Evolutionary conservation across 345 rosid species (phyloP).

Genomic region (Eucalyptus pauciflora): DNA sequence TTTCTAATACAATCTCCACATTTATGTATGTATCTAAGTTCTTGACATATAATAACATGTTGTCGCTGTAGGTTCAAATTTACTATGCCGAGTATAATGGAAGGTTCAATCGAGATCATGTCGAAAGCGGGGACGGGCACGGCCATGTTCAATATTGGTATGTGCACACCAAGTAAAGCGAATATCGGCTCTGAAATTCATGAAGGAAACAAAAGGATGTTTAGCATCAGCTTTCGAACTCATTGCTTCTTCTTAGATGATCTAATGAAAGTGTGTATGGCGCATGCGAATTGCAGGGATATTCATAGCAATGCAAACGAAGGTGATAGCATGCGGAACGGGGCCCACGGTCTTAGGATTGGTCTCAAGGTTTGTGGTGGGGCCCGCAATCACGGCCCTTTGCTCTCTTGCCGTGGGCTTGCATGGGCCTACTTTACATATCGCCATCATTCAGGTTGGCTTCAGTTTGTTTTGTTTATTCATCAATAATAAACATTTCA

Average conservation of each 20-base stretch:
- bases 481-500: not conserved
- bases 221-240: not conserved
- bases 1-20: not conserved
- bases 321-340: slow-evolving; percentile 60
- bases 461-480: not conserved
- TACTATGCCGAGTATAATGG: slow-evolving; percentile 20
- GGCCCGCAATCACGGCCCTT: slow-evolving; percentile 19
- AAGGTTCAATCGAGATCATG: slow-evolving; percentile 69
- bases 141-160: slow-evolving; percentile 95
- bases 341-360: slow-evolving; percentile 27
- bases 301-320: slow-evolving; percentile 75
- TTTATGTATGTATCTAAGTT: not conserved
- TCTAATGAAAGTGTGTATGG: not conserved
- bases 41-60: not conserved
- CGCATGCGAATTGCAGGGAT: slow-evolving; percentile 28
- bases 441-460: slow-evolving; percentile 21
- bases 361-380: slow-evolving; percentile 15
- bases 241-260: not conserved
- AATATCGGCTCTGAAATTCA: not conserved
- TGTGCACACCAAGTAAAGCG: not conserved
- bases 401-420: slow-evolving; percentile 16
- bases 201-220: not conserved
- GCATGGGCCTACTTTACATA: slow-evolving; percentile 13
- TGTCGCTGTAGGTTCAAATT: not conserved
- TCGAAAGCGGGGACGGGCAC: slow-evolving; percentile 91